Evolutionary conservation across 371 early-diverging fungal species (phyloP).

Genomic region (Mortierella sp.): DNA sequence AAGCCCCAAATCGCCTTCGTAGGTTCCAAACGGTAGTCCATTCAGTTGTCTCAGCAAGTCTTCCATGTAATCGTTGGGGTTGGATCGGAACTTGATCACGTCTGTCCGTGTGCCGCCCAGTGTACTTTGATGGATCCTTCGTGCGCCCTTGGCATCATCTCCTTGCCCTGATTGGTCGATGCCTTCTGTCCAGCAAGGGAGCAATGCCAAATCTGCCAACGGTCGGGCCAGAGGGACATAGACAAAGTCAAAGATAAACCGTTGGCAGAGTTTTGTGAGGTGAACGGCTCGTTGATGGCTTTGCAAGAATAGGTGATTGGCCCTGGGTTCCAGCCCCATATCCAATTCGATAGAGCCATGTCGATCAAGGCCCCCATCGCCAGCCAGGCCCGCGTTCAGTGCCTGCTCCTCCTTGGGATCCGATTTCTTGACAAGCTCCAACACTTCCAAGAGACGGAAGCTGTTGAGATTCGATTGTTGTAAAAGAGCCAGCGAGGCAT

Average conservation of each 20-base stretch:
- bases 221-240: conserved; percentile 62
- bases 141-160: conserved; percentile 15
- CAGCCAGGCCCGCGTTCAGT: conserved; percentile 5
- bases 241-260: conserved; percentile 68
- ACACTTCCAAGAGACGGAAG: conserved; percentile 54
- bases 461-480: conserved; percentile 68
- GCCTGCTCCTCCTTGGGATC: conserved; percentile 25
- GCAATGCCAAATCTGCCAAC: conserved; percentile 53
- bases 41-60: conserved; percentile 74
- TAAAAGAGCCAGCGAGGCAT: conserved; percentile 60
- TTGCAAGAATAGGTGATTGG: conserved; percentile 38
- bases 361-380: conserved; percentile 16
- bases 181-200: conserved; percentile 59
- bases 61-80: conserved; percentile 73
- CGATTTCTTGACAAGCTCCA: conserved; percentile 49
- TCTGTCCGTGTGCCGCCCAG: conserved; percentile 44
- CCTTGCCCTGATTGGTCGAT: conserved; percentile 21
- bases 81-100: conserved; percentile 50
- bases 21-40: conserved; percentile 77
- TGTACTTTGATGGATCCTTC: conserved; percentile 42
- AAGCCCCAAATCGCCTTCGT: conserved; percentile 65
- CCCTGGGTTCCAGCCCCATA: conserved; percentile 35
- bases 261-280: conserved; percentile 63
- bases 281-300: conserved; percentile 41
- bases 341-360: conserved; percentile 23